Evolutionary conservation across 257 asterid species (phyloP).

Genomic region (Schizonepeta tenuifolia): DNA sequence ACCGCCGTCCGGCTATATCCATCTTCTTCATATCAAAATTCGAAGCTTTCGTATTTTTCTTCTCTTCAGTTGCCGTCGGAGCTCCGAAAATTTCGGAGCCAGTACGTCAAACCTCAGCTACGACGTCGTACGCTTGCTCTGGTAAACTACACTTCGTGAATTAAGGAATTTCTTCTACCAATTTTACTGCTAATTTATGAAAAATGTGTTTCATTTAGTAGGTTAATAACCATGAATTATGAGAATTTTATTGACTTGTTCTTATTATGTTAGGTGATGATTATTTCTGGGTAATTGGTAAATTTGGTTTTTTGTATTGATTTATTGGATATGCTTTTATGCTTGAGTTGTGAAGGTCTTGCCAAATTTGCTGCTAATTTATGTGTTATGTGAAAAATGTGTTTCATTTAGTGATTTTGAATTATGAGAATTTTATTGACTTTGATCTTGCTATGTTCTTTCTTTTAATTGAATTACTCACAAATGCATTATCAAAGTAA

Average conservation of each 20-base stretch:
- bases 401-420: not conserved
- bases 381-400: not conserved
- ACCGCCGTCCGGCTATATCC: conserved; percentile 20
- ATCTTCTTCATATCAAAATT: conserved; percentile 30
- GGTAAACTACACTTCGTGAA: conserved; percentile 35
- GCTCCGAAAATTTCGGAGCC: conserved; percentile 40
- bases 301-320: not conserved
- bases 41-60: conserved; percentile 45
- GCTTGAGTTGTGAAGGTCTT: not conserved
- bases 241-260: conserved; percentile 7
- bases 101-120: conserved; percentile 26
- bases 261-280: not conserved
- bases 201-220: not conserved
- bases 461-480: conserved; percentile 7
- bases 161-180: not conserved
- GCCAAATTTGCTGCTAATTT: not conserved
- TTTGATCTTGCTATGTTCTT: not conserved
- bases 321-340: not conserved
- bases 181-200: not conserved
- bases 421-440: not conserved
- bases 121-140: conserved; percentile 43
- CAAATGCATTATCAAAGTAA: not conserved
- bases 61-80: conserved; percentile 55
- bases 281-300: not conserved
- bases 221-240: not conserved